Evolutionary conservation across 1,284 basidiomycete genomes (phyloP), one percentile per base, ranked within the genome.

Genomic region (Boletus albobrunnescens): DNA sequence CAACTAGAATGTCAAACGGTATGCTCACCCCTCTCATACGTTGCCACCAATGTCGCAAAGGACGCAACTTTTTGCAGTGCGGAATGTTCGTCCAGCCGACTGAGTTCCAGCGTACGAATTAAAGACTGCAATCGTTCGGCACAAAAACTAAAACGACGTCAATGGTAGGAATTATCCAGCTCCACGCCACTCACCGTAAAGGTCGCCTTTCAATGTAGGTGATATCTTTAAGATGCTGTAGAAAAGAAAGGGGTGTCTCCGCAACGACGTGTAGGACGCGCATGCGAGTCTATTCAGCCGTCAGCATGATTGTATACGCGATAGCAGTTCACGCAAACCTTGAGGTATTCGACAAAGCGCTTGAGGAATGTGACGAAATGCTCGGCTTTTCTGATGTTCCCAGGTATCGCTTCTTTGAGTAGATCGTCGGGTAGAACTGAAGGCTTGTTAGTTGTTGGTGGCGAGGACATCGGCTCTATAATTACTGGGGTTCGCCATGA

Each of bases 321-420:
- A 53, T 6, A 27, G 13, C 16, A 36, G 19, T 31, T 22, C 37
- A 37, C 36, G 52, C 70, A 24, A 44, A 91, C 92, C 78, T 99
- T 99, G 52, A 99, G 79, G 65, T 99, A 99, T 71, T 99, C 96
- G 36, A 99, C 93, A 63, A 99, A 97, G 36, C 96, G 85, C 67
- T 95, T 97, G 52, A 99, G 71, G 73, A 99, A 99, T 1, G 96
- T 95, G 16, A 98, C 91, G 64, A 99, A 99, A 71, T 99, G 96
- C 65, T 99, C 96, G 0, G 96, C 96, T 64, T 98, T 94, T 40
- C 96, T 81, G 53, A 99, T 99, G 63, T 99, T 99, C 17, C 96
- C 96, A 14, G 96, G 96, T 32, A 99, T 80, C 4, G 96, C 96
- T 69, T 99, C 96, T 50, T 87, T 85, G 36, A 99, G 74, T 45